These are phyloP conservation scores for Mrakia gelida DNA, from an alignment of 768 basidiomycete species.

Conservation along the genomic window DNA sequence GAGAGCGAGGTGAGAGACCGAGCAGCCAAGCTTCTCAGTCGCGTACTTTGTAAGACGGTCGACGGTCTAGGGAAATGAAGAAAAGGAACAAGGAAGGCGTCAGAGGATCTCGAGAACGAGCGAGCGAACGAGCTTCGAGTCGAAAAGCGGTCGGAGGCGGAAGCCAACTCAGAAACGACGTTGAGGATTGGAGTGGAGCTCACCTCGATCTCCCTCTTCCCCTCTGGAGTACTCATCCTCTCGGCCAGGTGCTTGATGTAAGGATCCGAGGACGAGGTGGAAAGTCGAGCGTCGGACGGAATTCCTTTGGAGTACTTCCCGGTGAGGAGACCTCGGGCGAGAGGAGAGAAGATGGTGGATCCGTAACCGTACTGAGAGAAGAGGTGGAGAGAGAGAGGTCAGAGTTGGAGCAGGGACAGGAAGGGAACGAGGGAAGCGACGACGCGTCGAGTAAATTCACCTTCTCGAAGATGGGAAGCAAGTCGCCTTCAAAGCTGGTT, in stretches of 20 bases:
- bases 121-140: too few species aligned
- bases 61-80: background rate
- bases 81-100: background rate
- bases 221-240: background rate
- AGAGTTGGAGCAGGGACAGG: background rate
- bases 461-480: conserved; percentile 7
- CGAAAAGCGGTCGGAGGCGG: too few species aligned
- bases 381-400: background rate
- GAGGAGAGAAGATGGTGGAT: conserved; percentile 9
- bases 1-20: background rate
- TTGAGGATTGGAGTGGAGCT: too few species aligned
- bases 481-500: background rate
- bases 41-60: background rate
- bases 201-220: conserved; percentile 4
- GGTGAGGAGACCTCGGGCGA: conserved; percentile 3
- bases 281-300: background rate
- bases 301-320: conserved; percentile 4
- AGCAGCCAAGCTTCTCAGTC: background rate
- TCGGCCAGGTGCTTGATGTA: conserved; percentile 8
- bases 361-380: conserved; percentile 10
- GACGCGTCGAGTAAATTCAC: background rate
- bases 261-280: background rate
- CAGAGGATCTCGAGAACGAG: background rate
- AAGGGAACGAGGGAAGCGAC: background rate
- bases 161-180: too few species aligned